phyloP scores from a whole-genome alignment of 768 basidiomycete genomes.

The Hysterangium stoloniferum region DNA sequence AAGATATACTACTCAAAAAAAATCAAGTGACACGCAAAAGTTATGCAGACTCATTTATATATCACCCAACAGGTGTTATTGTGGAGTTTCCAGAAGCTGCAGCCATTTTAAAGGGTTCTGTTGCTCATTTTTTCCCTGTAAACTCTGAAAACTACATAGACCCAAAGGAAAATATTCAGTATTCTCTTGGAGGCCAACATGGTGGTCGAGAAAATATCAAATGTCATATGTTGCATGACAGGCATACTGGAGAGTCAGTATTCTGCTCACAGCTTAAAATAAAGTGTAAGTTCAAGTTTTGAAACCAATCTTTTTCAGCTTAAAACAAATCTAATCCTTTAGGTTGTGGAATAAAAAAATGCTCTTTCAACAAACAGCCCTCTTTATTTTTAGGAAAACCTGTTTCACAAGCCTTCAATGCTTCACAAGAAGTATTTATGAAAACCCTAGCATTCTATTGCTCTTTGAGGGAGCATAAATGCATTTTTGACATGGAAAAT shows the following conservation, averaged over 20 bases:
- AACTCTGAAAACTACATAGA: background rate
- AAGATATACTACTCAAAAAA: background rate
- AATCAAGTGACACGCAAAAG: background rate
- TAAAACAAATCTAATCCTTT: background rate
- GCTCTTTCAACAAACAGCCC: background rate
- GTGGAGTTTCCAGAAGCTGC: background rate
- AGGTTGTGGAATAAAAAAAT: background rate
- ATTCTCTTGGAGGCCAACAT: background rate
- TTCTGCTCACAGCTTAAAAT: background rate
- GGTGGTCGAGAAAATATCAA: background rate
- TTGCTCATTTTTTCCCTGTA: background rate
- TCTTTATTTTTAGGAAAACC: background rate
- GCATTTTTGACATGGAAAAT: constrained; percentile 11
- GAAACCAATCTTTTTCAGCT: no score
- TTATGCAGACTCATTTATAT: background rate
- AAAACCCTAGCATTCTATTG: constrained; percentile 20
- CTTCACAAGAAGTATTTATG: constrained; percentile 13
- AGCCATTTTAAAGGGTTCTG: background rate
- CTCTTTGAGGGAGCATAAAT: constrained; percentile 16
- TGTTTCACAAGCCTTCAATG: background rate
- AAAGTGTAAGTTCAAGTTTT: background rate
- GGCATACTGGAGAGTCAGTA: background rate
- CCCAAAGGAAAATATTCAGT: background rate
- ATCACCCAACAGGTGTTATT: background rate
- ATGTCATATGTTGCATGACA: background rate